Evolutionary conservation across 441 rosid species (phyloP), one percentile per base, ranked within the genome.

Genomic region (Adansonia gregorii): DNA sequence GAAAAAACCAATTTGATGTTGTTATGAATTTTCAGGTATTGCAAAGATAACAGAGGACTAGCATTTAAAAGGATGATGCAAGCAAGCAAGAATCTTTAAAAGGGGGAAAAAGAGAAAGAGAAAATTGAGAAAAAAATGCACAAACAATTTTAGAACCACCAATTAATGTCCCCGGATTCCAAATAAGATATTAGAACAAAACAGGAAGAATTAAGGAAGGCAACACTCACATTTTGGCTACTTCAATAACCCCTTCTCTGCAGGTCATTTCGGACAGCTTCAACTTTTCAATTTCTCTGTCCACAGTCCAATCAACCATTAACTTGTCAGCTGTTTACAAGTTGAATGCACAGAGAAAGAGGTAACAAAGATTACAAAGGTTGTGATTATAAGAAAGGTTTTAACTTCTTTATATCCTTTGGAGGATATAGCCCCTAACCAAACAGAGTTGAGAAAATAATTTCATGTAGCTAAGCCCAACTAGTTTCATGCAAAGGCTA

Each of bases 211-310:
- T n/a, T 39, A 41, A 8, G 49, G 6, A 31, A 61, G 54, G 61
- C 22, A 78, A 74, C 9, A 56, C 61, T 56, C 61, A 56, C 22
- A 54, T 54, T 54, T 94, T 95, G 0, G 99, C 99, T 72, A 95
- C 99, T 89, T 94, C 99, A 82, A 91, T 85, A 56, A 94, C 89
- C 31, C 97, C 99, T 88, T 95, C 92, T 75, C 89, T 91, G 92
- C 97, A 94, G 31, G 97, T 92, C 97, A 95, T 91, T 90, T 95
- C 99, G 55, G 97, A 89, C 67, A 92, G 88, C 79, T 92, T 94
- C 84, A 94, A 76, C 86, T 95, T 94, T 81, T 95, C 98, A 2
- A 95, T 93, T 86, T 92, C 99, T 83, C 99, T 92, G 93, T 83
- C 74, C 69, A 72, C 39, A 56, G 20, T 8, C n/a, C 35, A 78